phyloP scores from a whole-genome alignment of 2,329 filamentous ascomycete genomes.

The Neurospora crassa region DNA sequence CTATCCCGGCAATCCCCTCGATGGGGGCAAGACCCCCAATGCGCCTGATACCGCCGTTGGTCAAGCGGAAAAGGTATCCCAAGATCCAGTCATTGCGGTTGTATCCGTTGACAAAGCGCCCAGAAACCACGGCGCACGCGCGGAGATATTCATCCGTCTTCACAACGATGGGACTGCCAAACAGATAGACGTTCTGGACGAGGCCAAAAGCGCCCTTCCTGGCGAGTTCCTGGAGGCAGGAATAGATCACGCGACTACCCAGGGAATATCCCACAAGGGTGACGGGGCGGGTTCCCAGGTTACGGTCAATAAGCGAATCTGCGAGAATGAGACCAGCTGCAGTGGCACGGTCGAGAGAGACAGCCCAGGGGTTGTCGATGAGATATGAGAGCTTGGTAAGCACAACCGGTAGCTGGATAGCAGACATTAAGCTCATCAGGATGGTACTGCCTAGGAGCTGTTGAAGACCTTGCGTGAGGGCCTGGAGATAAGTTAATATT shows the following conservation, averaged over 20 bases:
- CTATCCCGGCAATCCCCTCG: conserved; percentile 66
- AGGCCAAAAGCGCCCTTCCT: conserved; percentile 76
- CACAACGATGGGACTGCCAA: conserved; percentile 84
- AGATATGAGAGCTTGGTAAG: conserved; percentile 90
- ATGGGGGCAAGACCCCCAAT: conserved; percentile 77
- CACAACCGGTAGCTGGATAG: conserved; percentile 82
- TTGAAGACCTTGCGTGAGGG: conserved; percentile 90
- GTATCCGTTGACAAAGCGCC: conserved; percentile 92
- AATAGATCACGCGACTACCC: conserved; percentile 85
- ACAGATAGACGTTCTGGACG: conserved; percentile 90
- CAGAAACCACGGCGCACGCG: conserved; percentile 73
- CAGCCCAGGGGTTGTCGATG: conserved; percentile 97
- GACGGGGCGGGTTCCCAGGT: conserved; percentile 80
- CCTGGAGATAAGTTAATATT: conserved; percentile 40
- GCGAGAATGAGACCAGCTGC: conserved; percentile 85
- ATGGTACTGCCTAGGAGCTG: conserved; percentile 90
- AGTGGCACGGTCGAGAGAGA: conserved; percentile 86
- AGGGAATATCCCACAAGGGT: conserved; percentile 93
- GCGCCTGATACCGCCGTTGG: conserved; percentile 80
- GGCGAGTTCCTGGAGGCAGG: conserved; percentile 78
- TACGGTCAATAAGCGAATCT: conserved; percentile 85
- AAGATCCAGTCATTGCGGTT: conserved; percentile 96
- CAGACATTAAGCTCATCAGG: conserved; percentile 81
- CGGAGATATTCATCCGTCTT: conserved; percentile 83
- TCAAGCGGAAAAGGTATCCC: conserved; percentile 90